These are phyloP conservation scores for Aspergillaceae sp. DNA, from an alignment of 2,329 filamentous ascomycete genomes.

Conservation along the genomic window DNA sequence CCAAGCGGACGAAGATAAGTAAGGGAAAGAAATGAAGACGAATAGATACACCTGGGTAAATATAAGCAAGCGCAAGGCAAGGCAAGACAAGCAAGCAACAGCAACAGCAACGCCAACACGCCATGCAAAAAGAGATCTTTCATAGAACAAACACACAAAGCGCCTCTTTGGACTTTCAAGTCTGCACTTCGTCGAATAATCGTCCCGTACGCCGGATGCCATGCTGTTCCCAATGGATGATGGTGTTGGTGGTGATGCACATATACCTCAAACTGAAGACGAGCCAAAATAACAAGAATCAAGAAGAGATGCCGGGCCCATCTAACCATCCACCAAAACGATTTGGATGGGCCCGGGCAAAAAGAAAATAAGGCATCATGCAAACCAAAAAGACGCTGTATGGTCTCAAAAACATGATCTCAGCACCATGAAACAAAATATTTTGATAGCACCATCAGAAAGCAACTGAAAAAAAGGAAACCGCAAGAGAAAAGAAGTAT, in stretches of 20 bases:
- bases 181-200: slow-evolving; percentile 7
- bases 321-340: slow-evolving; percentile 3
- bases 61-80: background rate
- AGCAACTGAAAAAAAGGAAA: background rate
- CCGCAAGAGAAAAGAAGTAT: slow-evolving; percentile 5
- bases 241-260: slow-evolving; percentile 6
- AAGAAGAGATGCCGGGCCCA: slow-evolving; percentile 1
- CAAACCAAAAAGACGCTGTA: background rate
- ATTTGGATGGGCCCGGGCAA: background rate
- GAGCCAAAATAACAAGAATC: slow-evolving; percentile 5
- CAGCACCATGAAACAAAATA: too few species aligned
- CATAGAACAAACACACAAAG: slow-evolving; percentile 1
- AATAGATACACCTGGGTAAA: background rate
- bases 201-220: slow-evolving; percentile 18
- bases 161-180: background rate
- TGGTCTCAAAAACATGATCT: too few species aligned
- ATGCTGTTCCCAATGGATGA: slow-evolving; percentile 17
- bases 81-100: slow-evolving; percentile 7
- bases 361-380: background rate
- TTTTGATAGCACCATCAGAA: background rate
- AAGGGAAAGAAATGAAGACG: too few species aligned
- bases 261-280: slow-evolving; percentile 8
- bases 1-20: too few species aligned
- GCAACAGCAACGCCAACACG: slow-evolving; percentile 2
- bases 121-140: background rate